A percentile compares a stretch with the other conserved stretches of the same genome.
Conservation (phyloP, 1,284 basidiomycete genomes). For the Malassezia dermatis region DNA sequence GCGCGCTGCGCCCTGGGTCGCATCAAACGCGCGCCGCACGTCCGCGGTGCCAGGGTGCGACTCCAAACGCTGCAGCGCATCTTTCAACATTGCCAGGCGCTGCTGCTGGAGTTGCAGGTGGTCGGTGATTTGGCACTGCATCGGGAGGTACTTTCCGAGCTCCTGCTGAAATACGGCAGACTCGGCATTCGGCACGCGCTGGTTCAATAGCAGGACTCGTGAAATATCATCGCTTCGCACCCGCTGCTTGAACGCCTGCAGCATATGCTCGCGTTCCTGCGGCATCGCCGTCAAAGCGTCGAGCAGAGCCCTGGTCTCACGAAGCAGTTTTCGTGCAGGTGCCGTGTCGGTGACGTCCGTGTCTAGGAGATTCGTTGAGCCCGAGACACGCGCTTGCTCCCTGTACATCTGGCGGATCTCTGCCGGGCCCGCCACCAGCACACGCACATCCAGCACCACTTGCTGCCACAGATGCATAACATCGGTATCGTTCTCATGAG, state of each 20-base stretch:
- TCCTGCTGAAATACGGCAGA: slow-evolving; percentile 80
- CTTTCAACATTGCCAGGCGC: slow-evolving; percentile 18
- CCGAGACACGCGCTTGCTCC: neutral
- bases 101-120: slow-evolving; percentile 22
- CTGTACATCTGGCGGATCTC: slow-evolving; percentile 56
- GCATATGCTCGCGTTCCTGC: slow-evolving; percentile 66
- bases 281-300: slow-evolving; percentile 32
- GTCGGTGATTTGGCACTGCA: slow-evolving; percentile 57
- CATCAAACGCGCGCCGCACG: slow-evolving; percentile 56
- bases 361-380: slow-evolving; percentile 15
- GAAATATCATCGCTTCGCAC: slow-evolving; percentile 94
- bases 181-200: slow-evolving; percentile 72
- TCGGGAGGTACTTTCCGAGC: slow-evolving; percentile 87
- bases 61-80: slow-evolving; percentile 3
- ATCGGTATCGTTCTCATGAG: slow-evolving; percentile 66
- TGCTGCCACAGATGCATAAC: slow-evolving; percentile 65
- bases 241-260: slow-evolving; percentile 92
- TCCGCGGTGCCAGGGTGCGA: slow-evolving; percentile 7
- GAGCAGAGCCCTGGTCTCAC: neutral
- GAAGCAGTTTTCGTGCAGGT: neutral
- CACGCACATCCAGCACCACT: slow-evolving; percentile 59
- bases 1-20: slow-evolving; percentile 64
- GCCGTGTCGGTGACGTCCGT: neutral
- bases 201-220: slow-evolving; percentile 79
- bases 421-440: slow-evolving; percentile 56